Percentiles rank a stretch among this genome's conserved stretches.
These are phyloP conservation scores for Starmerella potacharoeniae DNA, from an alignment of 805 yeast genomes.

Conservation along the genomic window DNA sequence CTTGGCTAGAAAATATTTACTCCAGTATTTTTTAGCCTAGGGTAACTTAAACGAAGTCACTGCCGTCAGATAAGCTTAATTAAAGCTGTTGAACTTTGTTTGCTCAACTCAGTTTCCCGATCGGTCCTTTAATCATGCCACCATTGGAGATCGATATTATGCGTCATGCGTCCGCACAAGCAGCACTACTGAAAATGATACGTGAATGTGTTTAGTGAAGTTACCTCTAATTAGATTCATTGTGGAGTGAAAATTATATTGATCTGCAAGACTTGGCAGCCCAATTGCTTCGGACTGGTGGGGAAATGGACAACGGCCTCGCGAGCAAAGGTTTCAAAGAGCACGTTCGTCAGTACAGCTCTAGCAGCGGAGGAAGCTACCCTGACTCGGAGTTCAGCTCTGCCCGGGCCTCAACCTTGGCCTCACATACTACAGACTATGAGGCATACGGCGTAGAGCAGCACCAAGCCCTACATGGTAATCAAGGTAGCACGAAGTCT, in stretches of 20 bases:
- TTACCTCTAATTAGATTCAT: not conserved
- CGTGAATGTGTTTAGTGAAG: not conserved
- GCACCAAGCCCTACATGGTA: not conserved
- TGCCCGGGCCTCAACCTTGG: not conserved
- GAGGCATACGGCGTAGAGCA: not conserved
- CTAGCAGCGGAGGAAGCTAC: not conserved
- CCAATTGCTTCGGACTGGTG: not conserved
- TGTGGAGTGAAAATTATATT: not conserved
- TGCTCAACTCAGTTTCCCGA: not conserved
- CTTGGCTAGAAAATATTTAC: too few relatives aligned
- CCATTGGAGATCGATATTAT: not conserved
- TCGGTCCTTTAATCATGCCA: not conserved
- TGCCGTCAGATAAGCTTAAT: not conserved
- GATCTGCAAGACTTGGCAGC: not conserved
- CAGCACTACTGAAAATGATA: not conserved
- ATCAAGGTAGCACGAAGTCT: not conserved
- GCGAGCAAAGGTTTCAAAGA: not conserved
- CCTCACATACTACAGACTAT: not conserved
- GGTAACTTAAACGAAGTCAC: not conserved
- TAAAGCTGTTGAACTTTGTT: not conserved
- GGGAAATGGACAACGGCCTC: not conserved
- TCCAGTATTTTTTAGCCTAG: too few relatives aligned
- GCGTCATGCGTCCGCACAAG: not conserved
- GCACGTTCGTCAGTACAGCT: not conserved
- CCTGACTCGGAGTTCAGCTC: not conserved